phyloP scores from a whole-genome alignment of 441 rosid genomes.

The Melastoma candidum region DNA sequence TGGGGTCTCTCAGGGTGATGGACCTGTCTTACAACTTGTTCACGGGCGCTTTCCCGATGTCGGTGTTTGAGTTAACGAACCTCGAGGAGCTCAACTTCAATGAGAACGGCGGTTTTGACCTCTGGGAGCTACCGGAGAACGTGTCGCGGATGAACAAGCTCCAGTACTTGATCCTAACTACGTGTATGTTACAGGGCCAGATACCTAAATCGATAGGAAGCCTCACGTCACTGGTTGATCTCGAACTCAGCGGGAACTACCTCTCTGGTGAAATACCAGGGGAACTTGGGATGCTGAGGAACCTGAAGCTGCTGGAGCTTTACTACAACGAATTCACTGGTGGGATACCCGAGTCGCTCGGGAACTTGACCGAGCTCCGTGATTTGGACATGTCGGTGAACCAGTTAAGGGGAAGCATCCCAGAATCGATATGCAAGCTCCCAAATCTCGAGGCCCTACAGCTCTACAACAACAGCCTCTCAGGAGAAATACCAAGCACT shows the following conservation, averaged over 20 bases:
- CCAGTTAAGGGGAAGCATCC: constrained; percentile 60
- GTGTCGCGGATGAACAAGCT: constrained; percentile 58
- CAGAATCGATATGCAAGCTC: constrained; percentile 66
- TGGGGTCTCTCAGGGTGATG: constrained; percentile 52
- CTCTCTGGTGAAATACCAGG: constrained; percentile 57
- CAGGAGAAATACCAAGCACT: constrained; percentile 64
- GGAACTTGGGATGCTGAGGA: constrained; percentile 65
- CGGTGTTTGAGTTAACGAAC: constrained; percentile 57
- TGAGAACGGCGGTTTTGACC: constrained; percentile 41
- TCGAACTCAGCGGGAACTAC: constrained; percentile 74
- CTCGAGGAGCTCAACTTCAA: constrained; percentile 66
- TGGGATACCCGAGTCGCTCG: constrained; percentile 70
- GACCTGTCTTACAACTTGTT: constrained; percentile 77
- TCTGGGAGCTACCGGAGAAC: constrained; percentile 64
- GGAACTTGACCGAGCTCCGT: constrained; percentile 71
- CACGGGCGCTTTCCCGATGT: constrained; percentile 64
- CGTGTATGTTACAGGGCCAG: constrained; percentile 52
- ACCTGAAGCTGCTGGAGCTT: constrained; percentile 72
- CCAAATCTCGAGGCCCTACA: constrained; percentile 73
- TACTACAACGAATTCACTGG: constrained; percentile 79
- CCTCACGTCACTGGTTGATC: constrained; percentile 75
- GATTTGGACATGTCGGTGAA: constrained; percentile 91
- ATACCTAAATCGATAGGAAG: constrained; percentile 72
- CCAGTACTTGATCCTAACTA: constrained; percentile 49
- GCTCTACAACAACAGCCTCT: constrained; percentile 86